Base-by-base conservation (phyloP, 768 basidiomycete species). In the Boletus rex-veris region DNA sequence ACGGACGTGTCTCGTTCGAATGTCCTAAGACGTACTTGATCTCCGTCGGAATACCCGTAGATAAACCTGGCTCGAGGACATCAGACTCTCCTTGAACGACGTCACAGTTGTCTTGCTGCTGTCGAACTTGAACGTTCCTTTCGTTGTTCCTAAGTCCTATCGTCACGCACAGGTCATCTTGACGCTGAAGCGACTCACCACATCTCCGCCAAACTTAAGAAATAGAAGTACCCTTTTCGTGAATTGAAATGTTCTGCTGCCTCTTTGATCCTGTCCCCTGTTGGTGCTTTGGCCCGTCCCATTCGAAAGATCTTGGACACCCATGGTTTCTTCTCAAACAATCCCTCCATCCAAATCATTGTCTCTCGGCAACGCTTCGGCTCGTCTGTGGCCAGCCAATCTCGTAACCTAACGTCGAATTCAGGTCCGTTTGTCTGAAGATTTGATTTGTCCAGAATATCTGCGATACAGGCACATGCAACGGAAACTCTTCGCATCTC, bases 91-190 rank as follows among this genome's bases (percentile, higher is more conserved):
- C 18, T 30, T 11, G 11, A 7, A 33, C 2, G n/a, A 18, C 9
- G 19, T 31, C 12, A 19, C 19, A 19, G 19, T 19, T 2, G 5
- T 28, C 24, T 18, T 19, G 39, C 39, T 19, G 52, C 4, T 24
- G 30, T 5, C 18, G 35, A 15, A 15, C 9, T 18, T 8, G 21
- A 21, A 21, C 21, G 3, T 2, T 12, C 6, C 8, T 35, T 7
- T 55, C 45, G 31, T 42, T 42, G 14, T 56, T 43, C 54, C 55
- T 57, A 41, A 28, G 15, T 21, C 7, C 10, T 12, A 36, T 26
- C 2, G 39, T 47, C 12, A 24, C 3, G 33, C 8, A 16, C 5
- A 7, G 7, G 8, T 21, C 14, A 33, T 4, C 16, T 3, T 4
- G 7, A 3, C 7, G 21, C 7, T 12, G 26, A 33, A 52, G 36